Evolutionary conservation across 176 grass and related monocot species (phyloP), one percentile per base, ranked within the genome.

Genomic region (Carex pumila): DNA sequence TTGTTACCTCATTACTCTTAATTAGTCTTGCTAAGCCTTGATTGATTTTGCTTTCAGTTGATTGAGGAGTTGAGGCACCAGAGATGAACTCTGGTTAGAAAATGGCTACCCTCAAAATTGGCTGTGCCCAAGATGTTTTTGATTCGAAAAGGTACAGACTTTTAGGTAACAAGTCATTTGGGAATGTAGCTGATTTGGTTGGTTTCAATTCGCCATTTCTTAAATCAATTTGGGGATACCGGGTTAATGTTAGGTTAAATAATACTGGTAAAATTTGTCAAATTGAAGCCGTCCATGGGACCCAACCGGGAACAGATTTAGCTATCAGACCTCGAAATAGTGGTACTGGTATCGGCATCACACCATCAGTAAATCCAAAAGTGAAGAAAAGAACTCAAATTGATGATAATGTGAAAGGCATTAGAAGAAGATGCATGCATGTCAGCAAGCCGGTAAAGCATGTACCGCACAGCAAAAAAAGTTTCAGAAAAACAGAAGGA

Each of bases 91-190:
- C 36, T 21, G 1, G 59, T 69, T 80, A 29, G 1, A 14, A 71
- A 71, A 93, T 97, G 94, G 70, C 86, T 83, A 60, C 71, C 8
- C 37, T 93, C 70, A 89, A 39, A 85, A 79, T 91, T 72, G 39
- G 50, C 34, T 37, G 7, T 13, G 32, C 67, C 7, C 81, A 54
- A 7, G 86, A 90, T 66, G 72, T 90, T 85, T 85, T 65, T 3
- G 75, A 91, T 67, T 81, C 59, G 19, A 93, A 87, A 69, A 87
- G 91, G 74, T 79, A 73, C 70, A 87, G 55, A 64, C 29, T 85
- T 81, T 86, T 39, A 10, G 25, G 75, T 53, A 92, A 25, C 25
- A 25, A 39, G 15, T 63, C 80, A 9, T 73, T 45, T 79, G 65
- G 81, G 1, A 56, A 17, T 56, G 95, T 89, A 6, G 67, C 71